Evolutionary conservation across 768 basidiomycete species (phyloP), one percentile per base, ranked within the genome.

Genomic region (Lactarius indigo): DNA sequence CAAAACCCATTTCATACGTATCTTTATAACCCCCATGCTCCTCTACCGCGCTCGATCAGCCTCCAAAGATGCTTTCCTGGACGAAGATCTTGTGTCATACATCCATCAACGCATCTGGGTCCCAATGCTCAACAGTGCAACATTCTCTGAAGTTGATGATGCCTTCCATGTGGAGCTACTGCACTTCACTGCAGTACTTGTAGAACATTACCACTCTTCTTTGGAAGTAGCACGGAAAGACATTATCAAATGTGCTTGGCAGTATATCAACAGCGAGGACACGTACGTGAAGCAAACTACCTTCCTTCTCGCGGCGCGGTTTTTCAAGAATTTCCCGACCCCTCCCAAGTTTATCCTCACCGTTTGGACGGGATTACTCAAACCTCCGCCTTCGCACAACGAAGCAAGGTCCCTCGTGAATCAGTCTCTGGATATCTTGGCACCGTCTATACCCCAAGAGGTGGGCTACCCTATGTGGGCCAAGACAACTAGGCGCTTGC

Each of bases 191-290:
- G 94, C 90, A 0, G 81, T 94, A 39, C 83, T 99, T 67, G 89
- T 98, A 5, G 91, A 96, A 66, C 83, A 90, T 72, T 95, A 93
- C 70, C 84, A 88, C 2, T 79, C 85, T n/a, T 76, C 92, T n/a
- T 81, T 97, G 52, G 86, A 86, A 65, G 90, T 93, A 55, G 86
- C 85, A 42, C 87, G 91, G 76, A 98, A 95, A 75, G 92, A 96
- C 66, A 87, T 98, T 70, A 95, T 98, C 79, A 92, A 90, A 75
- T 90, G 91, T 64, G 92, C 94, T 23, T 98, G 94, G 94, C 85
- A 89, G 72, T 92, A 89, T 72, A 91, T 96, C 70, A 84, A 83
- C 60, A 88, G 81, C 63, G 93, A 96, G 50, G 97, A 98, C 75
- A 84, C 89, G 6, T 87, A 95, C 23, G 92, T 97, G 73, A 96